These are phyloP conservation scores for Melocanna baccifera DNA, from an alignment of 176 grass and related monocot genomes.

Conservation along the genomic window DNA sequence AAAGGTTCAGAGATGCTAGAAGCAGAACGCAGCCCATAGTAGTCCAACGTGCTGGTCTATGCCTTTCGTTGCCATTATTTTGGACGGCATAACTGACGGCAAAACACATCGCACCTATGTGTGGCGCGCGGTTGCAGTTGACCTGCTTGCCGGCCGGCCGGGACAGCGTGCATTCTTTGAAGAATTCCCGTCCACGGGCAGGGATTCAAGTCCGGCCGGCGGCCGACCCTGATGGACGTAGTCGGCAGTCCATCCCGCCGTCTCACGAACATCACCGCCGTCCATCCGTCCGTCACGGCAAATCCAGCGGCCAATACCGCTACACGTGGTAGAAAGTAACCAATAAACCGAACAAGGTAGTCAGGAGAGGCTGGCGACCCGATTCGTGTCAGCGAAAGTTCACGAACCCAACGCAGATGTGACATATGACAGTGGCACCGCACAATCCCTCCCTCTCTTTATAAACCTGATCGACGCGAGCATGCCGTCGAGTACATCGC, in stretches of 20 bases:
- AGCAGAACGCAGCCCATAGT: background rate
- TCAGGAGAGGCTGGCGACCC: slow-evolving; percentile 23
- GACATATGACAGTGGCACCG: background rate
- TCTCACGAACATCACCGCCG: background rate
- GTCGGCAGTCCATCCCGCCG: background rate
- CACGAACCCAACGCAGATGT: background rate
- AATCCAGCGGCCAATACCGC: background rate
- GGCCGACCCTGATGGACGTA: slow-evolving; percentile 11
- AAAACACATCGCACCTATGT: background rate
- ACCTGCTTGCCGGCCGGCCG: background rate
- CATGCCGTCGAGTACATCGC: background rate
- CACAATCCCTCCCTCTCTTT: background rate
- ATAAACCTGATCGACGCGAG: background rate
- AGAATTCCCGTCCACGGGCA: background rate
- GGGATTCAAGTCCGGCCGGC: slow-evolving; percentile 26
- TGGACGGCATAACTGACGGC: background rate
- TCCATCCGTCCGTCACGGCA: background rate
- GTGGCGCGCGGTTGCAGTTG: background rate
- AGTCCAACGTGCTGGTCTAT: background rate
- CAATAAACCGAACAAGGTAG: background rate
- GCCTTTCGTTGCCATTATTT: background rate
- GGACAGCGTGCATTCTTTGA: background rate
- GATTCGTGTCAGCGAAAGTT: background rate
- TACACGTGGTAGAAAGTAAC: background rate
- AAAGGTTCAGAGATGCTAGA: background rate